phyloP scores from a whole-genome alignment of 192 early-diverging fungal genomes.

The Podila epicladia region DNA sequence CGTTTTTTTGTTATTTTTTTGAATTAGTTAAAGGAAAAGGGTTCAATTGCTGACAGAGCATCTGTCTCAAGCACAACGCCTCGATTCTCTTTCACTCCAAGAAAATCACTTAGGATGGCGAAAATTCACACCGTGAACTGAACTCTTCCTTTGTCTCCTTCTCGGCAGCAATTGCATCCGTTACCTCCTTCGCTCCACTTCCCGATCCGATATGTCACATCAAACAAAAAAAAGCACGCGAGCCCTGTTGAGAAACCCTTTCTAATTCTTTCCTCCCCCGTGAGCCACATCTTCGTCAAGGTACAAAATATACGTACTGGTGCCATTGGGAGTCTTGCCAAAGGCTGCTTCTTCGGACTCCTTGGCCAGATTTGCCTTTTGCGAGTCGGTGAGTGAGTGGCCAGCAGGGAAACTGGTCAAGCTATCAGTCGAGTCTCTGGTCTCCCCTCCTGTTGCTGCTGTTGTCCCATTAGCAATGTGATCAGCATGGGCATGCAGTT shows the following conservation, averaged over 20 bases:
- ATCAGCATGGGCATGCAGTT: constrained; percentile 15
- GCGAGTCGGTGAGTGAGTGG: constrained; percentile 23
- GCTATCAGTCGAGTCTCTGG: constrained; percentile 18
- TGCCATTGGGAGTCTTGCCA: constrained; percentile 50
- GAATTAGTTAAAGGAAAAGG: background rate
- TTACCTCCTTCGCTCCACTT: too few relatives aligned
- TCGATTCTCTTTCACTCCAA: too few relatives aligned
- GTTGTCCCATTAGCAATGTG: background rate
- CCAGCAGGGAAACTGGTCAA: constrained; percentile 2
- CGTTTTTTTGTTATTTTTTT: background rate
- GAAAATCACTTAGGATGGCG: too few relatives aligned
- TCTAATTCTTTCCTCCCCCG: too few relatives aligned
- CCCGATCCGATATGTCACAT: too few relatives aligned
- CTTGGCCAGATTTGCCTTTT: constrained; percentile 31
- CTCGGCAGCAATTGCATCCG: too few relatives aligned
- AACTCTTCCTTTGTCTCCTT: too few relatives aligned
- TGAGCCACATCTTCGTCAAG: background rate
- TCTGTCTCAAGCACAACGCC: too few relatives aligned
- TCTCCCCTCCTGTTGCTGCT: background rate
- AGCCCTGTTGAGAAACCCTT: too few relatives aligned
- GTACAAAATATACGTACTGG: constrained; percentile 20
- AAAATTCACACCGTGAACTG: too few relatives aligned
- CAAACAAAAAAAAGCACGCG: too few relatives aligned
- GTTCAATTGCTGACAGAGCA: too few relatives aligned
- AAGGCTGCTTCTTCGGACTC: constrained; percentile 40